Evolutionary conservation across 2,329 filamentous ascomycete genomes (phyloP).

Genomic region (Cladosporium halotolerans): DNA sequence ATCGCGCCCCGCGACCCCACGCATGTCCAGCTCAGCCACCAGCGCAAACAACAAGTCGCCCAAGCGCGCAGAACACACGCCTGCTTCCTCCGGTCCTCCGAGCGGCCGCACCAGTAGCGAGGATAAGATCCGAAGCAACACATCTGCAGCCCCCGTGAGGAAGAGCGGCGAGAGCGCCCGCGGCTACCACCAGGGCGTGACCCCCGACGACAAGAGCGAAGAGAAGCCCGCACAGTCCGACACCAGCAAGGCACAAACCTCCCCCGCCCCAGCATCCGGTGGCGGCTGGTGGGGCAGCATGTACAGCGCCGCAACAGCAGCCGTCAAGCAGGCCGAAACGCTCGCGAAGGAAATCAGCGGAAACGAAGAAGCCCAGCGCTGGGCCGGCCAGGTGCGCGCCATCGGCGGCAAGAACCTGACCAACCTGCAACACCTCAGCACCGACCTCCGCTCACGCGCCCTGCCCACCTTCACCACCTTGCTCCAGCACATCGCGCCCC

Average conservation of each 20-base stretch:
- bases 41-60: conserved; percentile 32
- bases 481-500: conserved; percentile 88
- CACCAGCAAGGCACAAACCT: conserved; percentile 10
- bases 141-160: conserved; percentile 39
- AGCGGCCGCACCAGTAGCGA: conserved; percentile 53
- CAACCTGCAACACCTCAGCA: conserved; percentile 17
- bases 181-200: conserved; percentile 65
- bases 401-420: conserved; percentile 18
- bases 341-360: conserved; percentile 92
- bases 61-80: conserved; percentile 43
- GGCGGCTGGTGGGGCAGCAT: conserved; percentile 88
- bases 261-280: conserved; percentile 26
- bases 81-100: conserved; percentile 43
- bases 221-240: conserved; percentile 10
- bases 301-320: conserved; percentile 73
- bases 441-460: conserved; percentile 73
- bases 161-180: conserved; percentile 74
- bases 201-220: conserved; percentile 50
- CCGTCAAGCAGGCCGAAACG: conserved; percentile 85
- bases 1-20: conserved; percentile 77
- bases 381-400: conserved; percentile 87
- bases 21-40: conserved; percentile 46
- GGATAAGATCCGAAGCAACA: conserved; percentile 46
- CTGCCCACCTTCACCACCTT: conserved; percentile 93
- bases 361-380: conserved; percentile 93